Evolutionary conservation across 495 filamentous ascomycete genomes (phyloP), one percentile per base, ranked within the genome.

Genomic region (Rhizodiscina lignyota): DNA sequence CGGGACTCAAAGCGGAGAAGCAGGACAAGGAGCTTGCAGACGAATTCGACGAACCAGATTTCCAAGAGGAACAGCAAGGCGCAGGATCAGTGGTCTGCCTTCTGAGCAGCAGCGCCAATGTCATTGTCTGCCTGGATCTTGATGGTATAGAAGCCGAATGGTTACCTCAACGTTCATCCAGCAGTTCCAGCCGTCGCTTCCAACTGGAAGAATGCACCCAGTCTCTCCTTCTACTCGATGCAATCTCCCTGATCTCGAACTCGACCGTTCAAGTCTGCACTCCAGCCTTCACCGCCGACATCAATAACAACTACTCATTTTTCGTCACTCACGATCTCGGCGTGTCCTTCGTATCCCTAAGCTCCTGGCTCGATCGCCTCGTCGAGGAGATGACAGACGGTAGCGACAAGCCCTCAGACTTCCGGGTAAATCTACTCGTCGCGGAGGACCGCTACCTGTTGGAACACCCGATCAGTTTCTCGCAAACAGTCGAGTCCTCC

Each of bases 141-240:
- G 74, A 84, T 21, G 80, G 79, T 0, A 69, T 91, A 1, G 73
- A 86, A 52, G 84, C 77, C 5, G 73, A 83, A 47, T 94, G 85
- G 85, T 67, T 92, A n/a, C 24, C 24, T 13, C 24, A 27, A 8
- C 8, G 13, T 13, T 8, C 8, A 8, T 13, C 13, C 24, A 27
- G 24, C 24, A 27, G 8, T 8, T 13, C 24, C 24, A 13, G 24
- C 24, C 8, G 24, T 8, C 8, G 8, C 24, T 13, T 13, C 8
- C 8, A 8, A 8, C 13, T 19, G 12, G 45, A 42, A 3, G 43
- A 37, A 6, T 21, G 13, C 10, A 42, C 38, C 31, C 22, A 36
- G 4, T n/a, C n/a, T n/a, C 37, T 49, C 15, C 18, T 47, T 5
- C 29, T 43, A 13, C 44, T 47, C 28, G 43, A 50, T 20, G 47